Base-by-base conservation (phyloP, 2,329 filamentous ascomycete species). In the Alternaria triticimaculans region DNA sequence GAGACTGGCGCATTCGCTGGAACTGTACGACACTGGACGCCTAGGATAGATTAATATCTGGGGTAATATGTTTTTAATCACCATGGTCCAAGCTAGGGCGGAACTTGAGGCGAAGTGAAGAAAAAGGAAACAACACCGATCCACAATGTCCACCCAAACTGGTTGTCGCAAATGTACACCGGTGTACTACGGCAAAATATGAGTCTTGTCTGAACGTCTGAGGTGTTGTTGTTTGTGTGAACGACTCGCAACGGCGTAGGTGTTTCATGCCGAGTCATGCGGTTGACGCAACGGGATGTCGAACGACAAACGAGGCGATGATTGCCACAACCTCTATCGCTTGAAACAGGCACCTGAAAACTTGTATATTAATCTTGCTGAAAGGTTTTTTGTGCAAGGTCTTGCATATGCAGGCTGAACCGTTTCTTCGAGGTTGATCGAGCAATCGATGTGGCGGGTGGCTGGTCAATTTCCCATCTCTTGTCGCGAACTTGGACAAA, bases 41-140 rank as follows among this genome's bases (percentile, higher is more conserved):
- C 62, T 56, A 63, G 64, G 58, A 63, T 76, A 76, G 58, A 76
- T 76, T 78, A 78, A 77, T 77, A 75, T 75, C 54, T 73, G 69
- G 66, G 64, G 55, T 71, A 74, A 74, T 76, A 67, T 71, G 65
- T 58, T 63, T 60, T 64, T 62, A 74, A 74, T 72, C 72, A 66
- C 43, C 55, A 56, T 62, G 57, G 50, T 21, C 55, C 49, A 58
- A 53, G 62, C 55, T 68, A 68, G 61, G 30, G 65, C 65, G 62
- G 66, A 66, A 51, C 62, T 48, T 60, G 57, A 63, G 61, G 60
- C 28, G 23, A 23, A 37, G 30, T 6, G 37, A 50, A 48, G 48
- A 59, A 63, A 63, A 63, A 48, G 55, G 59, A 58, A 62, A 58
- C 33, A 61, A 55, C n/a, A 62, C 58, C 54, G 37, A 15, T 43